A percentile compares a stretch with the other conserved stretches of the same genome.
phyloP scores from a whole-genome alignment of 805 yeast genomes.

The Spathaspora hagerdaliae region DNA sequence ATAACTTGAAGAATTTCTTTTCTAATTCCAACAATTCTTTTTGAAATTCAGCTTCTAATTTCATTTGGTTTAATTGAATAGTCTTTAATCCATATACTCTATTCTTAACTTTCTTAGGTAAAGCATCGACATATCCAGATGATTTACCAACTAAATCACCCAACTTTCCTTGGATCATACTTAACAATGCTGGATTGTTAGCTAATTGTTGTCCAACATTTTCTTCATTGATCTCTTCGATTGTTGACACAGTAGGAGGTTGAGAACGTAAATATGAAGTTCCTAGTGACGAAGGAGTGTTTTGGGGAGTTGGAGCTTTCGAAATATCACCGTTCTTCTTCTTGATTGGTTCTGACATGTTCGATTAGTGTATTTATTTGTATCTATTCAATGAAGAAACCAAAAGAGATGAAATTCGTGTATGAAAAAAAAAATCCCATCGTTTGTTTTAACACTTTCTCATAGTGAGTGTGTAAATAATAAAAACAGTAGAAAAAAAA shows the following conservation, averaged over 20 bases:
- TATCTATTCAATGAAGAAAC: no score
- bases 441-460: no score
- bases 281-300: constrained; percentile 89
- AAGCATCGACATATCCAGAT: constrained; percentile 76
- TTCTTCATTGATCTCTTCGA: constrained; percentile 57
- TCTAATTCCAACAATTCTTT: constrained; percentile 83
- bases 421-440: no score
- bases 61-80: constrained; percentile 73
- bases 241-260: constrained; percentile 58
- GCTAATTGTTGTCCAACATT: constrained; percentile 49
- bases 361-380: no score
- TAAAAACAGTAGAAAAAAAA: no score
- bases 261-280: constrained; percentile 66
- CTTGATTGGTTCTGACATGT: constrained; percentile 87
- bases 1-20: constrained; percentile 67
- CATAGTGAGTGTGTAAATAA: not conserved
- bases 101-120: constrained; percentile 69
- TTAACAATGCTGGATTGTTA: constrained; percentile 76
- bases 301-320: constrained; percentile 97
- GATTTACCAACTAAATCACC: constrained; percentile 81
- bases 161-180: constrained; percentile 86
- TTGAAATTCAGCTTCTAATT: constrained; percentile 87
- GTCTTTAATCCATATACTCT: constrained; percentile 81
- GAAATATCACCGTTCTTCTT: constrained; percentile 67
- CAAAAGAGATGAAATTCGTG: no score